Conservation (phyloP, 2,329 filamentous ascomycete genomes). For the Neopestalotiopsis clavispora region DNA sequence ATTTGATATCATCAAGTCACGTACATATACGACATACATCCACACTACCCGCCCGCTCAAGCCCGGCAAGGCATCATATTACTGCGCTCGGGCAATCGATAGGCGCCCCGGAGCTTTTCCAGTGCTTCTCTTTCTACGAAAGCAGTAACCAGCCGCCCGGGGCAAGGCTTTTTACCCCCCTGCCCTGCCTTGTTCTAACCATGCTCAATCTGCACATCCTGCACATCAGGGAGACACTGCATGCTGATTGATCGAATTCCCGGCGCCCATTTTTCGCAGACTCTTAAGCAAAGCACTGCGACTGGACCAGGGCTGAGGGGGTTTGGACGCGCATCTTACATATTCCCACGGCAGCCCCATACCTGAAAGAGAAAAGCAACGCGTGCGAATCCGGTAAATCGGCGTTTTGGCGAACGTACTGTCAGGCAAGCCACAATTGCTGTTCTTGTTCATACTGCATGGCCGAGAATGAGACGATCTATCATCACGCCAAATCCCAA, state of each 20-base stretch:
- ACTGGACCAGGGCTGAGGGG: neutral
- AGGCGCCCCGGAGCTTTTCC: neutral
- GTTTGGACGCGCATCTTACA: neutral
- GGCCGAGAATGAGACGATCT: neutral
- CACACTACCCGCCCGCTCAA: neutral
- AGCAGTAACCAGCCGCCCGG: neutral
- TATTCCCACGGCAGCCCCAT: neutral
- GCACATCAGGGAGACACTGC: neutral
- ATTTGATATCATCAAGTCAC: neutral
- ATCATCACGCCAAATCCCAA: neutral
- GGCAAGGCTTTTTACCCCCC: neutral
- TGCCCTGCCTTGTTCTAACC: neutral
- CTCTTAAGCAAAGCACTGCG: neutral
- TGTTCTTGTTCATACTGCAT: too few species aligned
- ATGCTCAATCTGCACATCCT: neutral
- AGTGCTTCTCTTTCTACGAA: neutral
- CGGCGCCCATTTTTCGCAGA: neutral
- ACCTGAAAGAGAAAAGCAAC: neutral
- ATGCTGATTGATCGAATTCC: neutral
- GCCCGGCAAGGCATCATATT: neutral
- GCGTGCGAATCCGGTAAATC: neutral
- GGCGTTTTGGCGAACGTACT: neutral
- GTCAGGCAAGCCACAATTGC: neutral
- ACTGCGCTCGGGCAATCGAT: neutral
- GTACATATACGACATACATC: neutral